Base-by-base conservation (phyloP, 257 asterid genomes). In the Capsicum chinense region DNA sequence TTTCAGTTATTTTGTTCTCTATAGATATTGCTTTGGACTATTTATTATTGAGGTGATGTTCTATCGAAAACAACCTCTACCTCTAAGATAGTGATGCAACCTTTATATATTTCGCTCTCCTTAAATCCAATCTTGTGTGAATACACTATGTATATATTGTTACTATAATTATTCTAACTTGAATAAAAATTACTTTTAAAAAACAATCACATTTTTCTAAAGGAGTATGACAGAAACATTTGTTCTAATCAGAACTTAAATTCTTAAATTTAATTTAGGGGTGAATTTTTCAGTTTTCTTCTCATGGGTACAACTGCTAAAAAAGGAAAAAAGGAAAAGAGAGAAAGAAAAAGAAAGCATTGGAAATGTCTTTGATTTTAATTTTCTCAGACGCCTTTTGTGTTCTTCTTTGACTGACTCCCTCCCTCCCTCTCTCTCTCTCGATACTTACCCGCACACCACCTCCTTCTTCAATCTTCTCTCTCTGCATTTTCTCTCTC, bases 341-440 rank as follows among this genome's bases (percentile, higher is more conserved):
- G 33, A 26, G 9, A 4, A 14, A 37, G 7, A 35, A 6, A 16
- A 59, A 50, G 58, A 80, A 59, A 60, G 26, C 74, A 59, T 59
- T 59, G 83, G 74, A 80, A 60, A 80, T 80, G 56, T 14, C 74
- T 37, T 63, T 60, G 15, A 50, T 48, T 81, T 81, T 81, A 63
- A 42, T 67, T 63, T 81, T 64, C 79, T 48, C 63, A 63, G 63
- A 19, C 56, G 84, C 79, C 35, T 66, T 82, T 82, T 82, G 48
- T 66, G 79, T 9, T 82, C 79, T 62, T 64, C 33, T 26, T 26
- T 26, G 33, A 26, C 33, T 82, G 84, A 82, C 84, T 67, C 48
- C 54, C 64, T 78, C 50, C 54, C 26, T 26, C 64, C 54, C 50
- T 54, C 26, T 26, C 44, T 39, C 44, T 39, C 44, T 39, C 64